phyloP scores from a whole-genome alignment of 2,329 filamentous ascomycete genomes.

The Colletotrichum tanaceti region DNA sequence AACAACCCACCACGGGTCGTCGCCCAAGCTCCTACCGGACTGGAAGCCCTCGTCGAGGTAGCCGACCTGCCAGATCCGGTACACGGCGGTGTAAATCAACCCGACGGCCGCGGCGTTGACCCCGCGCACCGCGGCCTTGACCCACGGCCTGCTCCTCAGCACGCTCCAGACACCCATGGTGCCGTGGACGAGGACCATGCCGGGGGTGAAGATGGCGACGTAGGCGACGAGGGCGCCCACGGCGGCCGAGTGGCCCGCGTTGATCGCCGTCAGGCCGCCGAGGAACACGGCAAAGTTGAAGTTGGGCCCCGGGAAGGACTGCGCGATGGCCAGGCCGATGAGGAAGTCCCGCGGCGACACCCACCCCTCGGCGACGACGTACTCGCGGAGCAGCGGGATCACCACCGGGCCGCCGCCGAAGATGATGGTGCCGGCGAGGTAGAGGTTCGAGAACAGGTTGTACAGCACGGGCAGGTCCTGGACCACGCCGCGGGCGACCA shows the following conservation, averaged over 20 bases:
- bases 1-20: constrained; percentile 69
- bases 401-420: constrained; percentile 70
- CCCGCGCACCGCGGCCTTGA: constrained; percentile 59
- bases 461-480: constrained; percentile 57
- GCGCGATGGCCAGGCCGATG: constrained; percentile 74
- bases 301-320: constrained; percentile 67
- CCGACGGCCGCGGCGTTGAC: constrained; percentile 68
- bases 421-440: constrained; percentile 73
- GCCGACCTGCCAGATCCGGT: constrained; percentile 67
- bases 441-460: constrained; percentile 74
- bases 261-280: constrained; percentile 59
- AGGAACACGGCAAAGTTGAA: constrained; percentile 67
- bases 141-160: constrained; percentile 55
- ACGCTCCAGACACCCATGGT: constrained; percentile 63
- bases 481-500: constrained; percentile 58
- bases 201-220: constrained; percentile 61
- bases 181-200: constrained; percentile 57
- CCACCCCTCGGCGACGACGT: constrained; percentile 72
- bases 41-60: constrained; percentile 58
- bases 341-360: constrained; percentile 74
- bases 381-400: constrained; percentile 66
- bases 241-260: constrained; percentile 50
- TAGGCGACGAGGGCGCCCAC: constrained; percentile 62
- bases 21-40: constrained; percentile 60
- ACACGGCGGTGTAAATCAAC: constrained; percentile 68